A percentile compares a stretch with the other conserved stretches of the same genome.
These are phyloP conservation scores for Tylopilus cervinicoccineus DNA, from an alignment of 768 basidiomycete species.

Conservation along the genomic window DNA sequence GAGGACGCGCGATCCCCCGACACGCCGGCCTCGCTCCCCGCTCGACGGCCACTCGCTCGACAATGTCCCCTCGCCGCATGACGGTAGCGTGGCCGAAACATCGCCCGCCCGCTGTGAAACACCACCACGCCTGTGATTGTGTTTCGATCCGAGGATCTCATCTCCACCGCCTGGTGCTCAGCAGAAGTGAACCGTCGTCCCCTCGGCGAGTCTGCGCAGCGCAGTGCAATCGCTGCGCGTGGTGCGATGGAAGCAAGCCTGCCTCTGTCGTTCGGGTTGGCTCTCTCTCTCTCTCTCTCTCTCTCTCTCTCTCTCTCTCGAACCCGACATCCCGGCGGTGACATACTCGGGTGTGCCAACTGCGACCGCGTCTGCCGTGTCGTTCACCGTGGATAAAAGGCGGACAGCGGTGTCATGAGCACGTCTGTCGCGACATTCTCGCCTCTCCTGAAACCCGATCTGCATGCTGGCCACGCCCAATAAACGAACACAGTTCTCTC, in stretches of 20 bases:
- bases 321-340: neutral
- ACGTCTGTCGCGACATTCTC: neutral
- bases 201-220: too few species aligned
- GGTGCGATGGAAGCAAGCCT: conserved; percentile 4
- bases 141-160: conserved; percentile 19
- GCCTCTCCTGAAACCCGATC: neutral
- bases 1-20: too few species aligned
- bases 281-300: too few species aligned
- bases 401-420: too few species aligned
- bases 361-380: neutral
- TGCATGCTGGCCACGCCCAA: neutral
- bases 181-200: too few species aligned
- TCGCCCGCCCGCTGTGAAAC: conserved; percentile 8
- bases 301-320: too few species aligned
- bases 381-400: neutral
- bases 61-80: neutral
- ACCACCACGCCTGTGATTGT: conserved; percentile 1
- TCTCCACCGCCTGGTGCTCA: too few species aligned
- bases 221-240: conserved; percentile 11
- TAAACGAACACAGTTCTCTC: neutral
- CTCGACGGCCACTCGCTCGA: neutral
- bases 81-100: neutral
- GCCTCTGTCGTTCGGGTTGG: too few species aligned
- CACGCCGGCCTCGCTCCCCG: too few species aligned
- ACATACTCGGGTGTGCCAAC: neutral